These are phyloP conservation scores for Lablab purpureus DNA, from an alignment of 306 rosid species.

Conservation along the genomic window DNA sequence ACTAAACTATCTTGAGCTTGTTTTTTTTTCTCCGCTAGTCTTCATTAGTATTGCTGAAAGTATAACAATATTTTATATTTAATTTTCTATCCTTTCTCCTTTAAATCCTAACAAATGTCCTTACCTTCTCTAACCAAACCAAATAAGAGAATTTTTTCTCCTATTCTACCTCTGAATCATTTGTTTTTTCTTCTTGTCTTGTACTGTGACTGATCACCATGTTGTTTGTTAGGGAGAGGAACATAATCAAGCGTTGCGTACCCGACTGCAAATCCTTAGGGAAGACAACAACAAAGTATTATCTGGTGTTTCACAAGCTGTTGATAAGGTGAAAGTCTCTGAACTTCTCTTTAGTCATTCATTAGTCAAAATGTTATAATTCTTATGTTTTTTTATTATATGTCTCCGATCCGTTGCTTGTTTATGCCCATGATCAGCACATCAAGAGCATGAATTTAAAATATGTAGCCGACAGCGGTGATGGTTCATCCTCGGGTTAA, in stretches of 20 bases:
- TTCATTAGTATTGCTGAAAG: background rate
- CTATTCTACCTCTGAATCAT: background rate
- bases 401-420: conserved; percentile 19
- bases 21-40: too few species aligned
- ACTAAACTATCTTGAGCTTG: background rate
- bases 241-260: conserved; percentile 53
- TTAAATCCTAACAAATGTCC: too few species aligned
- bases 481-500: too few species aligned
- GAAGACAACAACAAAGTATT: conserved; percentile 50
- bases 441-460: conserved; percentile 57
- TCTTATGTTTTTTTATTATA: background rate
- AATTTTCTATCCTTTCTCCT: background rate
- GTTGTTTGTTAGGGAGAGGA: conserved; percentile 62
- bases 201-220: conserved; percentile 19
- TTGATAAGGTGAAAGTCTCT: conserved; percentile 47
- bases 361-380: conserved; percentile 1
- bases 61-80: background rate
- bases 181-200: conserved; percentile 8
- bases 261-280: conserved; percentile 57
- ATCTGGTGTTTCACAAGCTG: conserved; percentile 45
- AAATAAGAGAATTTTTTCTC: background rate
- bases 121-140: background rate
- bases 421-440: conserved; percentile 44
- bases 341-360: conserved; percentile 20
- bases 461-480: conserved; percentile 44